Conservation (phyloP, 225 moss, liverwort and hornwort genomes). For the Physcomitrium patens region DNA sequence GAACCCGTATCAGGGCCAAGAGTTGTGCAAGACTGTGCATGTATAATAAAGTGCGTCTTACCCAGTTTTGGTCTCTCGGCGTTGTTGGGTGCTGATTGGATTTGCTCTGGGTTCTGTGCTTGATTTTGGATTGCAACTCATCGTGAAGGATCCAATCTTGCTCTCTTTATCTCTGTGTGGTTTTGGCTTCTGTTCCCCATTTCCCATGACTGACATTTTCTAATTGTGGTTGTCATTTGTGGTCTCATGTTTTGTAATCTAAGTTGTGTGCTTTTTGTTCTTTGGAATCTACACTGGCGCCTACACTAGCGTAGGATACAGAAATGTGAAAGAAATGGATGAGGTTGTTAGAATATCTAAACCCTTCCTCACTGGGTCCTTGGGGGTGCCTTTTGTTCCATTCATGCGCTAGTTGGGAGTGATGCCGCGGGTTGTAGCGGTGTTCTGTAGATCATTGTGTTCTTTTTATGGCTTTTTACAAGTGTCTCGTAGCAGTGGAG, state of each 20-base stretch:
- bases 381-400: not conserved
- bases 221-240: too few species aligned
- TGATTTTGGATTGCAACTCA: not conserved
- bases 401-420: not conserved
- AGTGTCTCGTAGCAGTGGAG: not conserved
- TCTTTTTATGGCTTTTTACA: not conserved
- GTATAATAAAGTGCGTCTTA: constrained; percentile 8
- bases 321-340: too few species aligned
- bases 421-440: not conserved
- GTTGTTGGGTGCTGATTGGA: not conserved
- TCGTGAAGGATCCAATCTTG: too few species aligned
- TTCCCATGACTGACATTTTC: too few species aligned
- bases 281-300: too few species aligned
- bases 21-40: constrained; percentile 28
- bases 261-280: too few species aligned
- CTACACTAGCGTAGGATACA: too few species aligned
- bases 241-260: too few species aligned
- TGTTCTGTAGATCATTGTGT: not conserved
- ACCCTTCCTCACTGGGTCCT: too few species aligned
- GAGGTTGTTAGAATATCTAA: too few species aligned
- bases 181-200: too few species aligned
- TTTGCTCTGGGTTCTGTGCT: not conserved
- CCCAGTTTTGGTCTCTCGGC: constrained; percentile 27
- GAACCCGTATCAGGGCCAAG: constrained; percentile 24
- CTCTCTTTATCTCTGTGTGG: too few species aligned